phyloP scores from a whole-genome alignment of 768 basidiomycete species.

The Gymnopilus junonius region DNA sequence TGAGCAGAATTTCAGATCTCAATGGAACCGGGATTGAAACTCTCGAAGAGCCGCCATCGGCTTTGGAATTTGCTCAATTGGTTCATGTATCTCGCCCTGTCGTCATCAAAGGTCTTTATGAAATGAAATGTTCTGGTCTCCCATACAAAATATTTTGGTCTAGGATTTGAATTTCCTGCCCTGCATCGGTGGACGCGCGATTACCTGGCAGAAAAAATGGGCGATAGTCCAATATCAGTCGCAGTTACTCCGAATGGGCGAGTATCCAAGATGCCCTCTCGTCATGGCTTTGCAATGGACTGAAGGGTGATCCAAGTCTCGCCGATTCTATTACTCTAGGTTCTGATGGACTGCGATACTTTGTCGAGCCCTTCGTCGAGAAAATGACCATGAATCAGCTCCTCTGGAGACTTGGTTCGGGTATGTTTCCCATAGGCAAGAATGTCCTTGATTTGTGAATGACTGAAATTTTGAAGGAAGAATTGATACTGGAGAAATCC shows the following conservation, averaged over 20 bases:
- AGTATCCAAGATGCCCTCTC: slow-evolving; percentile 17
- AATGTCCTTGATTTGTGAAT: slow-evolving; percentile 9
- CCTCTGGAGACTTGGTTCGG: slow-evolving; percentile 37
- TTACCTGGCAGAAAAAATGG: slow-evolving; percentile 63
- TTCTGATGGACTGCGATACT: slow-evolving; percentile 62
- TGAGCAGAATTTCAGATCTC: slow-evolving; percentile 44
- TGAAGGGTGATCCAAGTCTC: slow-evolving; percentile 46
- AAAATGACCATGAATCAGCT: slow-evolving; percentile 68
- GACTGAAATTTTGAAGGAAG: neutral
- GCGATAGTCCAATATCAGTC: slow-evolving; percentile 60
- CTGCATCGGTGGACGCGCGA: slow-evolving; percentile 65
- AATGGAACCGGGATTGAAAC: slow-evolving; percentile 59
- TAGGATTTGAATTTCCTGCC: slow-evolving; percentile 56
- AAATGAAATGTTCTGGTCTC: neutral
- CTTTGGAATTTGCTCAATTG: slow-evolving; percentile 71
- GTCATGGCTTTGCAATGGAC: neutral
- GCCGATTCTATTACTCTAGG: slow-evolving; percentile 74
- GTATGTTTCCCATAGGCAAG: slow-evolving; percentile 11
- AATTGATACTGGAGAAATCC: slow-evolving; percentile 38
- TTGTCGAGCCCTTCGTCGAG: slow-evolving; percentile 75
- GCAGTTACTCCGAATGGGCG: slow-evolving; percentile 88
- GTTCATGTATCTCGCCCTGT: slow-evolving; percentile 75
- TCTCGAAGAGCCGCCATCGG: slow-evolving; percentile 59
- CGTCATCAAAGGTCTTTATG: slow-evolving; percentile 62
- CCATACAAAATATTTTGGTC: neutral